phyloP scores from a whole-genome alignment of 2,329 filamentous ascomycete genomes.

The Aspergillus tamarii region DNA sequence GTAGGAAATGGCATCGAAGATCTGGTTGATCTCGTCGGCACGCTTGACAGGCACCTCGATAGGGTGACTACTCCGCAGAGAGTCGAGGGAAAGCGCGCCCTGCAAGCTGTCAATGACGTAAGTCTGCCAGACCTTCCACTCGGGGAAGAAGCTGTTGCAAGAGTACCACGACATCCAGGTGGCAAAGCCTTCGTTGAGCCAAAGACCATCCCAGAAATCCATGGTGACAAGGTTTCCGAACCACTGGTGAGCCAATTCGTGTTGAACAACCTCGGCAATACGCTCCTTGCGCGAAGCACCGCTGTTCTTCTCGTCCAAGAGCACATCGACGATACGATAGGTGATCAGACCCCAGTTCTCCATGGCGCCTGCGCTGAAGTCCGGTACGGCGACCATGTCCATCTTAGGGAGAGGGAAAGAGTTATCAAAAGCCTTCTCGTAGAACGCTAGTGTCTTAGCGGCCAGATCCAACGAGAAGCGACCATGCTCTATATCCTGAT shows the following conservation, averaged over 20 bases:
- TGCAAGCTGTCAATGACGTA: constrained; percentile 94
- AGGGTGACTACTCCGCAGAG: constrained; percentile 89
- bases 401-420: constrained; percentile 89
- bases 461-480: constrained; percentile 88
- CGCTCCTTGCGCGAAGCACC: constrained; percentile 88
- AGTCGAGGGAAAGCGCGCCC: constrained; percentile 83
- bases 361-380: constrained; percentile 95
- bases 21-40: constrained; percentile 95
- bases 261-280: constrained; percentile 93
- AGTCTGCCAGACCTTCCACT: constrained; percentile 97
- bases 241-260: constrained; percentile 97
- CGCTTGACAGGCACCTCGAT: constrained; percentile 96
- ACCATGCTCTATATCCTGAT: constrained; percentile 87
- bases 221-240: constrained; percentile 97
- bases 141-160: constrained; percentile 92
- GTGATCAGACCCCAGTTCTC: constrained; percentile 98
- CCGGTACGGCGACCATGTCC: constrained; percentile 95
- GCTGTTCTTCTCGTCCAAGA: constrained; percentile 89
- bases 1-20: constrained; percentile 97
- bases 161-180: constrained; percentile 95
- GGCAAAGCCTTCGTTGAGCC: constrained; percentile 92
- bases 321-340: constrained; percentile 87
- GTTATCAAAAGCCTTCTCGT: constrained; percentile 91
- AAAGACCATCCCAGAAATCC: constrained; percentile 98
- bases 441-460: constrained; percentile 87